These are phyloP conservation scores for Exophiala phaeomuriformis DNA, from an alignment of 2,329 filamentous ascomycete species.

Conservation along the genomic window DNA sequence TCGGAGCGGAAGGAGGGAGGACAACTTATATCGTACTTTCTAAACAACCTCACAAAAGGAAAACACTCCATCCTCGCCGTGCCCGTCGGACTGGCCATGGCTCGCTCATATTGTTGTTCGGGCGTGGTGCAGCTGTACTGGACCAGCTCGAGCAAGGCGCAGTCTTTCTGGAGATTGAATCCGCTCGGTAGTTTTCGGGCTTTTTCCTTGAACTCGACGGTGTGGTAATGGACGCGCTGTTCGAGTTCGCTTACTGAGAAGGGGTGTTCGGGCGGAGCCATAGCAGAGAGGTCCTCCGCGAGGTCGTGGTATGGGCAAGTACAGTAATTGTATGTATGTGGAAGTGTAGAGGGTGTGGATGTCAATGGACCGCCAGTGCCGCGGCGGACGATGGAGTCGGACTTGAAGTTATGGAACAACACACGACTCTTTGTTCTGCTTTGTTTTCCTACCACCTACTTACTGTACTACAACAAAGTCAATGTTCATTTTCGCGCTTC, in stretches of 20 bases:
- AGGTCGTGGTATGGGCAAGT: no score
- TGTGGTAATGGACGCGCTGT: conserved; percentile 43
- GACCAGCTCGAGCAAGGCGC: conserved; percentile 52
- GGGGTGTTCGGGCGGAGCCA: conserved; percentile 50
- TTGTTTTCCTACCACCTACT: not conserved
- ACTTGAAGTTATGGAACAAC: not conserved
- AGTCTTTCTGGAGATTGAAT: conserved; percentile 46
- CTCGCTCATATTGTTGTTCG: conserved; percentile 29
- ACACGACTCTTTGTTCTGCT: not conserved
- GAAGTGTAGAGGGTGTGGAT: no score
- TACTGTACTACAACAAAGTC: not conserved
- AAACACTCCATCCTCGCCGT: conserved; percentile 40
- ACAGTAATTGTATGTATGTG: no score
- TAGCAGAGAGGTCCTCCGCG: conserved; percentile 27
- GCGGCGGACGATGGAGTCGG: not conserved
- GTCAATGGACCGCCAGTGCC: no score
- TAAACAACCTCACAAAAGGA: conserved; percentile 22
- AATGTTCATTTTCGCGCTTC: not conserved
- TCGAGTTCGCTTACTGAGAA: conserved; percentile 49
- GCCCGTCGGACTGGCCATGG: conserved; percentile 9
- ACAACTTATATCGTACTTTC: conserved; percentile 14
- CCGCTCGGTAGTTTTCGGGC: conserved; percentile 45
- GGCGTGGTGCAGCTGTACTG: conserved; percentile 57
- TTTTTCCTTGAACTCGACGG: conserved; percentile 42
- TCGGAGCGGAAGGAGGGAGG: not conserved